Base-by-base conservation (phyloP, 2,329 filamentous ascomycete genomes). In the Coniella vitis region DNA sequence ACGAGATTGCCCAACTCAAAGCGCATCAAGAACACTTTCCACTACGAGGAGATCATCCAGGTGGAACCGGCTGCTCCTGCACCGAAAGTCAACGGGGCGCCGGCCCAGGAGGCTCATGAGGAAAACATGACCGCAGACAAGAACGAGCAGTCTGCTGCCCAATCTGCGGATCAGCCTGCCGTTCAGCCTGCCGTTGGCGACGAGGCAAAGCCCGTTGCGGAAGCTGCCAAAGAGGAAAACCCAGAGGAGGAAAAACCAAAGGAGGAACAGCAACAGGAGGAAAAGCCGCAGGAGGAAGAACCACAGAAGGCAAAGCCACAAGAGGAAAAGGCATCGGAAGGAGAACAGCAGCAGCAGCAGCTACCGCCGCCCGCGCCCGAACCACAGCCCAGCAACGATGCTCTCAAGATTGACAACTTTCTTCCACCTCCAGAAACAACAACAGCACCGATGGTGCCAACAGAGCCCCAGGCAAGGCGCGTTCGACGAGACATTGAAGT, bases 401-500 rank as follows among this genome's bases (percentile, higher is more conserved):
- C 56, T 8, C 45, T 57, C 4, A 51, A 53, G 19, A 53, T 52
- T 21, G 55, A 56, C 36, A 48, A 54, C 17, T 57, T 56, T 49
- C 47, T 57, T 21, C 53, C 59, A 17, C 51, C 53, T 9, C 47
- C 54, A 21, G 55, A 59, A 12, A 44, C 56, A 7, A 20, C 59
- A 10, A 38, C 52, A 8, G 48, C 57, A 13, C 42, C 54, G 4
- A 47, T 52, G 4, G 43, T 48, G 12, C 48, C 54, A 2, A 69
- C 70, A 2, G 67, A 77, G 57, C 65, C 68, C 48, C 66, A 75
- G 48, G 73, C 78, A n/a, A 79, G 73, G 62, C 75, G 75, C 17
- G 66, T 80, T 43, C 70, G 85, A 36, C 75, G 74, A 50, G 81
- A 90, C 60, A 79, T 91, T 53, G 86, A 91, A 60, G 79, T 93